Evolutionary conservation across 768 basidiomycete genomes (phyloP), one percentile per base, ranked within the genome.

Genomic region (Lactarius hatsudake): DNA sequence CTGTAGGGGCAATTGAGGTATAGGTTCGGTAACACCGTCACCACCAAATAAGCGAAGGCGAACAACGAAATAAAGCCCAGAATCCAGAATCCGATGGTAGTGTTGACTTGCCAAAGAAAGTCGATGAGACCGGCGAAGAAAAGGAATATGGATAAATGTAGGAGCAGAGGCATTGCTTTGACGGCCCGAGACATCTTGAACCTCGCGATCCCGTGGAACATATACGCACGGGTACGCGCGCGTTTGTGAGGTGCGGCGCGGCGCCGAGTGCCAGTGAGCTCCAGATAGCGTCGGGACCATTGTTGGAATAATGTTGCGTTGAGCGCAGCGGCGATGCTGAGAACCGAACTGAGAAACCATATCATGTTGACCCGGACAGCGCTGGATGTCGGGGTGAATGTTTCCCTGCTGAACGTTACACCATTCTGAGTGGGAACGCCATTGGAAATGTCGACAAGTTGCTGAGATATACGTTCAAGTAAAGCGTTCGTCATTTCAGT

Each of bases 1-100:
- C 62, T 34, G 38, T 67, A 59, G 0, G 62, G 57, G 18, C 38
- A 59, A 17, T 64, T 59, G 48, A 59, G 48, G n/a, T 48, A 20
- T 26, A 59, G 5, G 9, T 59, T 59, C 5, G 66, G 62, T 3
- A 59, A 26, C 8, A 40, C 26, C 38, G 36, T 67, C 57, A 67
- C 15, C 23, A 6, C 15, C 36, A 43, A 28, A 26, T 40, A 43
- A 40, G n/a, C 34, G 12, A 20, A 26, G 59, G 23, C 8, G 17
- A 60, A 38, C 15, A 36, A 0, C 6, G 34, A 30, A 18, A 40
- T 28, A 26, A 59, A 59, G 2, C 34, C 36, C 2, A 42, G n/a
- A 17, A 59, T 12, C 32, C 26, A 40, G 36, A 2, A 2, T 28
- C 32, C 59, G 36, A 60, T 20, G 38, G 59, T 60, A 18, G 28